phyloP scores from a whole-genome alignment of 192 early-diverging fungal genomes.

The Entrophospora sp. region DNA sequence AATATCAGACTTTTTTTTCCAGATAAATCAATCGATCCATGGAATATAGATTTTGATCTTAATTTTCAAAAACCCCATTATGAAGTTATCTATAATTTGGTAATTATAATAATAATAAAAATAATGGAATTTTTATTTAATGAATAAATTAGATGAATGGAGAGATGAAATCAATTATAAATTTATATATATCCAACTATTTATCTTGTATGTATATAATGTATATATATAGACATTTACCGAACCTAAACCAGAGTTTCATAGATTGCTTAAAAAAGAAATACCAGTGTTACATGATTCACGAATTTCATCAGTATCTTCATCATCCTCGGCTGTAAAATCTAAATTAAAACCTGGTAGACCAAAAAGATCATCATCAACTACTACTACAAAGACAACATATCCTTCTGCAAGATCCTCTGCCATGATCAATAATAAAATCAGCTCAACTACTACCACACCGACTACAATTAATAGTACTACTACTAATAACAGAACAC shows the following conservation, averaged over 20 bases:
- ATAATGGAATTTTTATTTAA: not conserved
- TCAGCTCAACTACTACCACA: no score
- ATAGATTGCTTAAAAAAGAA: not conserved
- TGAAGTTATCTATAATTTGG: constrained; percentile 33
- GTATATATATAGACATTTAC: not conserved
- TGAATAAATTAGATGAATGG: no score
- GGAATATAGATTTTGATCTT: constrained; percentile 39
- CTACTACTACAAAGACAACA: not conserved
- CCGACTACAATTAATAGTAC: no score
- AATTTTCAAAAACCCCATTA: constrained; percentile 42
- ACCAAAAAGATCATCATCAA: constrained; percentile 6
- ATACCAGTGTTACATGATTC: not conserved
- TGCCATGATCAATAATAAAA: no score
- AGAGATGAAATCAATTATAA: no score
- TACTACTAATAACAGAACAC: no score
- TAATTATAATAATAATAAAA: constrained; percentile 22
- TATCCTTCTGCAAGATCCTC: no score
- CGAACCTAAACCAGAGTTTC: not conserved
- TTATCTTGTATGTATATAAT: no score
- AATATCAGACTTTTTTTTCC: constrained; percentile 40
- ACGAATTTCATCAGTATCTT: not conserved
- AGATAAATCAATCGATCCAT: constrained; percentile 31
- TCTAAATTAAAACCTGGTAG: not conserved
- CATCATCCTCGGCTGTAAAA: no score
- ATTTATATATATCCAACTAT: no score